Evolutionary conservation across 2,329 filamentous ascomycete species (phyloP).

Genomic region (Fusarium ambrosium): DNA sequence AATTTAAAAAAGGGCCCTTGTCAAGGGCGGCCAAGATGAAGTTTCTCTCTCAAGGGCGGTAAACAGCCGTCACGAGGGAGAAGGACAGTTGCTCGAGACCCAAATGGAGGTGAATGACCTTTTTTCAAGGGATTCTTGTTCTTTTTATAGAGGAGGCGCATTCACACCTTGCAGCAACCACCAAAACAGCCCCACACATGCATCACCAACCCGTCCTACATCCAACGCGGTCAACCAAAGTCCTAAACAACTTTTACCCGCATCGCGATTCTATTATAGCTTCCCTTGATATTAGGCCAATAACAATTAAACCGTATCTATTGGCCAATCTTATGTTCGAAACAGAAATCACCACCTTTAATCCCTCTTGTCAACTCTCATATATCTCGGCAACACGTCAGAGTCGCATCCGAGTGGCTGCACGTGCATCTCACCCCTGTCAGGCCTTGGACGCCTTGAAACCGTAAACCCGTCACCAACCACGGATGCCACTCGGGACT

Average conservation of each 20-base stretch:
- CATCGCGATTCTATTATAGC: background rate
- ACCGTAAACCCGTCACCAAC: conserved; percentile 41
- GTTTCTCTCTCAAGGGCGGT: background rate
- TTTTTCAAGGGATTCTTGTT: conserved; percentile 19
- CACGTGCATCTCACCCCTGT: conserved; percentile 40
- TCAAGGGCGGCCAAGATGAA: conserved; percentile 17
- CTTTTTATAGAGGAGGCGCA: conserved; percentile 38
- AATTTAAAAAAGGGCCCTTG: conserved; percentile 13
- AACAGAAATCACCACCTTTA: background rate
- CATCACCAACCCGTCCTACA: conserved; percentile 5
- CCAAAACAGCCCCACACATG: conserved; percentile 28
- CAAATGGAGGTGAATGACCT: background rate
- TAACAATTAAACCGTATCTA: background rate
- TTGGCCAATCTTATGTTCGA: background rate
- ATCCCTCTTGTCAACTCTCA: background rate
- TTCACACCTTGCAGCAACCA: conserved; percentile 17
- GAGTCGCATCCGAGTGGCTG: conserved; percentile 30
- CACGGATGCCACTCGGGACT: conserved; percentile 31
- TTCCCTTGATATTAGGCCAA: background rate
- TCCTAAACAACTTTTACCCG: conserved; percentile 1
- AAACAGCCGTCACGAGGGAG: background rate
- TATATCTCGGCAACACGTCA: conserved; percentile 15
- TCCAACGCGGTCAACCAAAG: conserved; percentile 8
- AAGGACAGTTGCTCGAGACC: background rate
- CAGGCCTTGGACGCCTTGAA: conserved; percentile 35